A percentile compares a stretch with the other conserved stretches of the same genome.
Conservation (phyloP, 495 filamentous ascomycete species). For the Tuber calosporum region DNA sequence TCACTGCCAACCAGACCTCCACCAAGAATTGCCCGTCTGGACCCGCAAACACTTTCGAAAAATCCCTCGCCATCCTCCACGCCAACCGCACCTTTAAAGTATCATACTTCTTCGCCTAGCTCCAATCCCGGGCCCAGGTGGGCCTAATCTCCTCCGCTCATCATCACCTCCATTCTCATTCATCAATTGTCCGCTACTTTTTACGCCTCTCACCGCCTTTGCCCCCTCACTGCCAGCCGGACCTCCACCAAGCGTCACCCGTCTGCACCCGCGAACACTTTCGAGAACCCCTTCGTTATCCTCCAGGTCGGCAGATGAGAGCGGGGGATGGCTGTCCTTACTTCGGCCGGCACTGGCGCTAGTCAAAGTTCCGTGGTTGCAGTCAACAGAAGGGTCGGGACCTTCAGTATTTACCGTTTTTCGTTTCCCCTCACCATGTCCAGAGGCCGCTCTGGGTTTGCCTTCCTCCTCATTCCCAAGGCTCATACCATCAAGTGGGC, state of each 20-base stretch:
- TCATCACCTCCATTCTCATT: slow-evolving; percentile 9
- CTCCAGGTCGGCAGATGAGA: slow-evolving; percentile 15
- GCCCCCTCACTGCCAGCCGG: slow-evolving; percentile 2
- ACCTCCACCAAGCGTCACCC: slow-evolving; percentile 22
- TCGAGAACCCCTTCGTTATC: slow-evolving; percentile 21
- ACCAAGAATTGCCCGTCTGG: slow-evolving; percentile 25
- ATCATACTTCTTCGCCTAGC: slow-evolving; percentile 36
- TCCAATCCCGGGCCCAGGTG: slow-evolving; percentile 9
- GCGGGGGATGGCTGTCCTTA: slow-evolving; percentile 14
- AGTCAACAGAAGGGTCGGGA: background rate
- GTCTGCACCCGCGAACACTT: slow-evolving; percentile 11
- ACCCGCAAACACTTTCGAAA: slow-evolving; percentile 15
- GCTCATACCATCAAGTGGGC: background rate
- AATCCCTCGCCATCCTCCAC: background rate
- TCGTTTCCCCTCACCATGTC: background rate
- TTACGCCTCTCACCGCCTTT: slow-evolving; percentile 9
- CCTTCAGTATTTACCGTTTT: slow-evolving; percentile 2
- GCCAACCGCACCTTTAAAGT: slow-evolving; percentile 12
- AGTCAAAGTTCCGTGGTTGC: background rate
- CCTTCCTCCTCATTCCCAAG: background rate
- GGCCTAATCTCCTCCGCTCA: slow-evolving; percentile 20
- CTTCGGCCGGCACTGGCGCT: background rate
- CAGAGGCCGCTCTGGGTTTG: background rate
- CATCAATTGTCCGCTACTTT: slow-evolving; percentile 15
- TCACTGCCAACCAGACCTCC: slow-evolving; percentile 11